These are phyloP conservation scores for Candida dajiaensis DNA, from an alignment of 805 yeast genomes.

Conservation along the genomic window DNA sequence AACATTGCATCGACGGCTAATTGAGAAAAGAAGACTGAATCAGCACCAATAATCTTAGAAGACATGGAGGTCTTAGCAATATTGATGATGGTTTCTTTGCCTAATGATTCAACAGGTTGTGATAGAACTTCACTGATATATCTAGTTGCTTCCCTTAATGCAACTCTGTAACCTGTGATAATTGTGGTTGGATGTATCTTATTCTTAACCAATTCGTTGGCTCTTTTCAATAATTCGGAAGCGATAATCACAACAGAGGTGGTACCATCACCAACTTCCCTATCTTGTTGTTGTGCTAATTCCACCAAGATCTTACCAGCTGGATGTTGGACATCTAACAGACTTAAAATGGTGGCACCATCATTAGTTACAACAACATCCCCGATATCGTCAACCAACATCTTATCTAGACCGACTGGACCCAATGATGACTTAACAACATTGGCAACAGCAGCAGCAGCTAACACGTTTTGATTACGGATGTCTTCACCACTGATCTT, in stretches of 20 bases:
- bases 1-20: constrained; percentile 94
- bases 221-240: constrained; percentile 83
- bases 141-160: constrained; percentile 80
- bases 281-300: constrained; percentile 96
- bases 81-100: constrained; percentile 79
- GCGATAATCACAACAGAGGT: constrained; percentile 97
- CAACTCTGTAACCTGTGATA: constrained; percentile 92
- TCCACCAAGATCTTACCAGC: constrained; percentile 97
- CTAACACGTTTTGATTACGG: constrained; percentile 91
- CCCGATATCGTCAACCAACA: constrained; percentile 98
- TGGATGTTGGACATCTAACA: constrained; percentile 96
- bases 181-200: constrained; percentile 97
- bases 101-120: constrained; percentile 61
- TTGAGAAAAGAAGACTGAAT: constrained; percentile 81
- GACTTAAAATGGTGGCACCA: constrained; percentile 91
- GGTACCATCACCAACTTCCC: constrained; percentile 98
- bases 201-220: constrained; percentile 88
- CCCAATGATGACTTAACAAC: constrained; percentile 94
- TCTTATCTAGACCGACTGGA: constrained; percentile 97
- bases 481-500: constrained; percentile 94
- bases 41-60: constrained; percentile 91
- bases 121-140: constrained; percentile 83
- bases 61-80: constrained; percentile 98
- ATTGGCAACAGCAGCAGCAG: constrained; percentile 98
- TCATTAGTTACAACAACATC: constrained; percentile 98